A percentile compares a stretch with the other conserved stretches of the same genome.
phyloP scores from a whole-genome alignment of 1,139 yeast species.

The Magnusiomyces ingens region DNA sequence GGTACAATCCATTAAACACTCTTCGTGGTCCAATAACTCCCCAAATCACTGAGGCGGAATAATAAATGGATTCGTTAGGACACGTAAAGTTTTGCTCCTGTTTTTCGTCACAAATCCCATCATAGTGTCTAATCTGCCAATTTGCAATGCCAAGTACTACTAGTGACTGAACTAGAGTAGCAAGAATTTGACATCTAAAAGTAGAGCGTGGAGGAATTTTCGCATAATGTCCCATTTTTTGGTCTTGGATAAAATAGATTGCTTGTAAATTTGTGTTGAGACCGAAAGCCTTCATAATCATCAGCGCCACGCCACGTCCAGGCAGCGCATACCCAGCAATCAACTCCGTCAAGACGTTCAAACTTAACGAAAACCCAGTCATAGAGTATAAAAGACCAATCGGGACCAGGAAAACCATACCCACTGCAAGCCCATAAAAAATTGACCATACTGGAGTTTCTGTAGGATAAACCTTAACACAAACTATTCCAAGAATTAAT shows the following conservation, averaged over 20 bases:
- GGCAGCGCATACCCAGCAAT: constrained; percentile 59
- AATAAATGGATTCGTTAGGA: constrained; percentile 41
- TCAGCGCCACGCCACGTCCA: constrained; percentile 55
- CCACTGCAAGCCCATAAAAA: constrained; percentile 49
- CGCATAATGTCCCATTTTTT: constrained; percentile 53
- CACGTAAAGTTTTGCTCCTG: constrained; percentile 29
- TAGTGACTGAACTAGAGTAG: constrained; percentile 35
- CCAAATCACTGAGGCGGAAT: constrained; percentile 51
- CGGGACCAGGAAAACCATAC: constrained; percentile 45
- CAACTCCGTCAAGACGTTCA: constrained; percentile 54
- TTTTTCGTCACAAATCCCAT: constrained; percentile 24
- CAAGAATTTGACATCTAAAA: constrained; percentile 49
- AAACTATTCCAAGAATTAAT: constrained; percentile 43
- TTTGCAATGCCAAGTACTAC: constrained; percentile 45
- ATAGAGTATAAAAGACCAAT: constrained; percentile 39
- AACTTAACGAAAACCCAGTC: constrained; percentile 46
- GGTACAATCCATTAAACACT: constrained; percentile 45
- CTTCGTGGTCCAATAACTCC: constrained; percentile 64
- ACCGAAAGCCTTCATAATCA: constrained; percentile 53
- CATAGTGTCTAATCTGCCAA: constrained; percentile 41
- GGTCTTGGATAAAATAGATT: constrained; percentile 47
- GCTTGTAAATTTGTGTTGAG: constrained; percentile 56
- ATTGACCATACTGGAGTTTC: constrained; percentile 46
- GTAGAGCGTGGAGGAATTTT: constrained; percentile 54
- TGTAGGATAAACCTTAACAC: constrained; percentile 30